phyloP scores from a whole-genome alignment of 805 yeast genomes.

The Yamadazyma scolyti region DNA sequence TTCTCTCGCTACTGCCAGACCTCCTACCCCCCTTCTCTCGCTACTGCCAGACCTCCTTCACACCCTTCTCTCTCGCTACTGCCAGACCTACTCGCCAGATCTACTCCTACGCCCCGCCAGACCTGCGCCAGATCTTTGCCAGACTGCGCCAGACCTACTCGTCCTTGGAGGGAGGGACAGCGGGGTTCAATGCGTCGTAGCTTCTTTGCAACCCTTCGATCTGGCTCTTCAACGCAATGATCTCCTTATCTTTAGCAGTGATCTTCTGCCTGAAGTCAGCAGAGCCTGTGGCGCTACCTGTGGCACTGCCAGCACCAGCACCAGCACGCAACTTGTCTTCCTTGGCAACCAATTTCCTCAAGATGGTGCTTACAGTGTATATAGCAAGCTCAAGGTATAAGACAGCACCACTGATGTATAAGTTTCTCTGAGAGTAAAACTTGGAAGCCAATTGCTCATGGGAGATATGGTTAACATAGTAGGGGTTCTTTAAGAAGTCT shows the following conservation, averaged over 20 bases:
- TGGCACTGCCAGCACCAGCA: too few species aligned
- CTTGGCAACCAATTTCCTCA: constrained; percentile 50
- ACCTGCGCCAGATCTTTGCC: too few species aligned
- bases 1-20: too few species aligned
- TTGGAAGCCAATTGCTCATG: constrained; percentile 55
- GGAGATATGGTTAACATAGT: constrained; percentile 23
- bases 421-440: constrained; percentile 61
- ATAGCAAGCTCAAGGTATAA: constrained; percentile 53
- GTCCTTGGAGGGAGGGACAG: constrained; percentile 6
- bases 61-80: too few species aligned
- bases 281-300: too few species aligned
- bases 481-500: constrained; percentile 18
- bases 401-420: constrained; percentile 61
- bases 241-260: constrained; percentile 38
- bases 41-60: too few species aligned
- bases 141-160: too few species aligned
- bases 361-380: constrained; percentile 49
- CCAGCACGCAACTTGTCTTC: constrained; percentile 22
- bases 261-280: constrained; percentile 33
- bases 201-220: constrained; percentile 47
- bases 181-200: constrained; percentile 38
- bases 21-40: too few species aligned
- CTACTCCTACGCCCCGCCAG: too few species aligned
- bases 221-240: constrained; percentile 48
- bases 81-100: too few species aligned